A percentile compares a stretch with the other conserved stretches of the same genome.
Evolutionary conservation across 169 alveolate genomes (phyloP).

Genomic region (Plasmodium knowlesi): DNA sequence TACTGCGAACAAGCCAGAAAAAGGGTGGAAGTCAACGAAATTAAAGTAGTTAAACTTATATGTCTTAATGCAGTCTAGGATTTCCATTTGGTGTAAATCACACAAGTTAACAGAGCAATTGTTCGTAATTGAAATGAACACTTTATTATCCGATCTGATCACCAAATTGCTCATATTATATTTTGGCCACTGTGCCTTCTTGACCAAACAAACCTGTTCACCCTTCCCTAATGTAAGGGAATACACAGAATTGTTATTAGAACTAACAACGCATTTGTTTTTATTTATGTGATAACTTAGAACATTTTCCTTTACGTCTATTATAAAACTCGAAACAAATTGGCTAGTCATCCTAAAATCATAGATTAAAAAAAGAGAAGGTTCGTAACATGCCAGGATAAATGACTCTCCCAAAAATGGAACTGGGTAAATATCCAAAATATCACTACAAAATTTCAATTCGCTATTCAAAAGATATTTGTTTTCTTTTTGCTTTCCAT

Average conservation of each 20-base stretch:
- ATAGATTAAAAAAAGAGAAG: slow-evolving; percentile 20
- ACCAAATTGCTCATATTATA: slow-evolving; percentile 2
- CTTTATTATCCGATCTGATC: slow-evolving; percentile 25
- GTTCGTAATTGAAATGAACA: slow-evolving; percentile 6
- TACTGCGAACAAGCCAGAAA: slow-evolving; percentile 22
- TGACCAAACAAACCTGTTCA: not conserved
- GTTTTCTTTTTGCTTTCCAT: not conserved
- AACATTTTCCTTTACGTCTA: slow-evolving; percentile 27
- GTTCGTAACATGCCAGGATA: slow-evolving; percentile 25
- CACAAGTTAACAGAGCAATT: slow-evolving; percentile 7
- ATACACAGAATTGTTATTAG: not conserved
- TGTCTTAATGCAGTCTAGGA: slow-evolving; percentile 1
- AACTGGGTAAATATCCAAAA: slow-evolving; percentile 34
- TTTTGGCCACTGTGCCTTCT: not conserved
- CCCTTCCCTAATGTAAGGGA: not conserved
- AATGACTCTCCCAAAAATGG: slow-evolving; percentile 23
- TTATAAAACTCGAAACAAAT: not conserved
- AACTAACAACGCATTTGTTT: slow-evolving; percentile 20
- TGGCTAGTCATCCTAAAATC: slow-evolving; percentile 24
- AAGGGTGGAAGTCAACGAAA: slow-evolving; percentile 21
- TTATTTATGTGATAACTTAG: slow-evolving; percentile 29
- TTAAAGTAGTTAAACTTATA: slow-evolving; percentile 24
- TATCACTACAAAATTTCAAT: slow-evolving; percentile 1
- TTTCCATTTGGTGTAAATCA: slow-evolving; percentile 6
- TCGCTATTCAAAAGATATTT: not conserved